phyloP scores from a whole-genome alignment of 1,139 yeast species.

The Hyphopichia pseudoburtonii region DNA sequence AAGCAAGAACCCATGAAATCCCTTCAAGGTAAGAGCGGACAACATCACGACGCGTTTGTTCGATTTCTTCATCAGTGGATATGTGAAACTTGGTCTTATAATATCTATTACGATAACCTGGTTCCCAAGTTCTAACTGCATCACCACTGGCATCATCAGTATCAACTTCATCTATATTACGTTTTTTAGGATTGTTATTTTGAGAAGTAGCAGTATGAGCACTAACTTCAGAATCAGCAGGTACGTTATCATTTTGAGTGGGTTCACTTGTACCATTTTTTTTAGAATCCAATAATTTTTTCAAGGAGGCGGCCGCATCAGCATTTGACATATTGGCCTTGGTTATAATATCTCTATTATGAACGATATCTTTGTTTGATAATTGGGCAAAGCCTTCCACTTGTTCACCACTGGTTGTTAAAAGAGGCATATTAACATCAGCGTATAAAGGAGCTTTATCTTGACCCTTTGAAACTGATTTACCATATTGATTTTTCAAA shows the following conservation, averaged over 20 bases:
- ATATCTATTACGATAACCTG: conserved; percentile 84
- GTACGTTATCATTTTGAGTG: conserved; percentile 8
- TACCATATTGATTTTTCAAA: conserved; percentile 32
- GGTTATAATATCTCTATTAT: conserved; percentile 63
- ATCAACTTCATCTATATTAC: conserved; percentile 1
- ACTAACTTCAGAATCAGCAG: background rate
- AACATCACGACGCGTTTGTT: conserved; percentile 56
- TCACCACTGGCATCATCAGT: conserved; percentile 44
- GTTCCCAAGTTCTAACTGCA: conserved; percentile 73
- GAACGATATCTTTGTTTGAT: conserved; percentile 71
- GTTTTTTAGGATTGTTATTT: conserved; percentile 5
- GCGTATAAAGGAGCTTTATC: conserved; percentile 78
- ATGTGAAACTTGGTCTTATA: conserved; percentile 74
- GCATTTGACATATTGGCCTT: conserved; percentile 75
- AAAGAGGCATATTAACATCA: conserved; percentile 72
- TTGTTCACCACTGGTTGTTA: conserved; percentile 66
- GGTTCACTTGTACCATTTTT: conserved; percentile 8
- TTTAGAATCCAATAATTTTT: conserved; percentile 40
- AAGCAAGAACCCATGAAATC: conserved; percentile 88
- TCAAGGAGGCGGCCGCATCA: conserved; percentile 67
- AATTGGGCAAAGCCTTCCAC: conserved; percentile 66
- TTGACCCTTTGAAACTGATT: conserved; percentile 56
- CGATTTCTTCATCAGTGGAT: conserved; percentile 53
- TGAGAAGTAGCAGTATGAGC: background rate
- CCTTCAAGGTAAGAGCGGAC: conserved; percentile 86